Base-by-base conservation (phyloP, 768 basidiomycete species). In the Boletus tomentosulus region DNA sequence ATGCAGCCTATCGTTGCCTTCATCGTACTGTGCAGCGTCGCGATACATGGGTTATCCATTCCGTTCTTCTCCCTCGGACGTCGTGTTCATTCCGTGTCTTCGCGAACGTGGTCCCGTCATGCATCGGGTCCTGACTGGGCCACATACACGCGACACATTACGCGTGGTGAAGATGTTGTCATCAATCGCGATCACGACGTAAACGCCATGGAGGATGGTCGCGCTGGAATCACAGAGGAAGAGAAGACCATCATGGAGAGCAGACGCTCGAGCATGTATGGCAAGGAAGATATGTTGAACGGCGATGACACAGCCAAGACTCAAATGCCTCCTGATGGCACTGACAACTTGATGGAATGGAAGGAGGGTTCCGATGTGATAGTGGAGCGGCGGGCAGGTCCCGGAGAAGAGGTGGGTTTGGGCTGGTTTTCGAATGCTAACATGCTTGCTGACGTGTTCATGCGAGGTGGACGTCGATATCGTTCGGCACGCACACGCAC, bases 1-100 rank as follows among this genome's bases (percentile, higher is more conserved):
- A 94, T 98, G 52, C 89, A 95, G 66, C 97, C 97, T 0, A 91
- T 99, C 59, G 89, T 93, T 11, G 86, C 89, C 1, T 98, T 97
- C 71, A 85, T 98, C 83, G 97, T 99, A 4, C 78, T 99, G 8
- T 86, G 84, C 61, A 96, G 92, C 0, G 90, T 98, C 56, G 78
- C 87, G 16, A 83, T 89, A 16, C 91, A 92, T 63, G 95, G 93
- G 3, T 76, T 97, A 8, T 95, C 92, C 11, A 97, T 99, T 59
- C 93, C 96, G 0, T 88, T 87, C 66, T 97, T 98, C 76, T 93
- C 93, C 22, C 83, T 98, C 28, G 87, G 93, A 16, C 78, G 90
- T 30, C 84, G 93, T 25, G 93, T 98, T n/a, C 93, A 95, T 67
- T 86, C 82, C 1, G 69, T 68, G 11, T 67, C 65, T n/a, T 88